Evolutionary conservation across 2,329 filamentous ascomycete genomes (phyloP).

Genomic region (Thelonectria blattea): DNA sequence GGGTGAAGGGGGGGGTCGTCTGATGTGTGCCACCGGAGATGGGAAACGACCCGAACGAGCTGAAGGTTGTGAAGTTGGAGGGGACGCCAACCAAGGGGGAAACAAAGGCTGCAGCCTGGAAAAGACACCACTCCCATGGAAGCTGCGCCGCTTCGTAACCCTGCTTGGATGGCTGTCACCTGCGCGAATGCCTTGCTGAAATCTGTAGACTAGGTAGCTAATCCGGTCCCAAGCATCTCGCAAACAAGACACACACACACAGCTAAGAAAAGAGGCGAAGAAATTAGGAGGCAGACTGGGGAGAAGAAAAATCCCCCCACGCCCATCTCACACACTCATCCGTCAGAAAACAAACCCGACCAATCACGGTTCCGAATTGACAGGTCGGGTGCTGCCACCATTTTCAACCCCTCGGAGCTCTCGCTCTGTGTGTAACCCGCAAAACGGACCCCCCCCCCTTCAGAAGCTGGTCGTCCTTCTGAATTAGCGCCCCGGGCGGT

Average conservation of each 20-base stretch:
- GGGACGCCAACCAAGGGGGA: neutral
- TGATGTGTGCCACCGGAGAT: conserved; percentile 22
- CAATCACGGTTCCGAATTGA: conserved; percentile 31
- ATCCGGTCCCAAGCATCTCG: neutral
- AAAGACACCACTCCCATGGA: too few species aligned
- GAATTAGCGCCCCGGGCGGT: conserved; percentile 12
- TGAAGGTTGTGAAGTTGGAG: neutral
- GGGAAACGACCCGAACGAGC: conserved; percentile 8
- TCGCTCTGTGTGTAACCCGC: conserved; percentile 23
- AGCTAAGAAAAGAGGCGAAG: neutral
- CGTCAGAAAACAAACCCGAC: neutral
- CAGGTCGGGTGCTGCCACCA: conserved; percentile 5
- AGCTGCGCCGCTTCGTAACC: too few species aligned
- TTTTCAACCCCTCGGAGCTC: conserved; percentile 2
- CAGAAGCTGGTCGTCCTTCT: neutral
- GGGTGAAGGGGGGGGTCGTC: too few species aligned
- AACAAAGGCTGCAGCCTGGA: too few species aligned
- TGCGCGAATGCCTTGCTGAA: too few species aligned
- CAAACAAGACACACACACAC: too few species aligned
- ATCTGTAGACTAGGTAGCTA: too few species aligned
- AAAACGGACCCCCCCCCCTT: neutral
- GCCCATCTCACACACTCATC: neutral
- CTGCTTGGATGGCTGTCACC: too few species aligned
- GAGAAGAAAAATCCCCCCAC: neutral
- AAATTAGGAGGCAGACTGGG: neutral